These are phyloP conservation scores for Hanseniaspora guilliermondii DNA, from an alignment of 805 yeast species.

Conservation along the genomic window DNA sequence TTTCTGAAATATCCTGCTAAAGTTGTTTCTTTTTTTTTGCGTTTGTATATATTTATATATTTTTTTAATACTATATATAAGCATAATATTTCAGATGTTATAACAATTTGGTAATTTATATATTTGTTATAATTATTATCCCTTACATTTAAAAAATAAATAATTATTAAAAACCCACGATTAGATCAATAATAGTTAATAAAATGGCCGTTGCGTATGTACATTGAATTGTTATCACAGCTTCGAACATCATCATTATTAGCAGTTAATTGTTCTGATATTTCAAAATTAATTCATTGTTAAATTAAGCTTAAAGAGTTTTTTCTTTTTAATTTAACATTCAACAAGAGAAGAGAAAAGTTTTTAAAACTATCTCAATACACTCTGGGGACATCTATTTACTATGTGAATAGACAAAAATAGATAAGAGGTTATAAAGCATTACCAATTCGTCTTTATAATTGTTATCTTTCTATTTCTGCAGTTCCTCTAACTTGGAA, in stretches of 20 bases:
- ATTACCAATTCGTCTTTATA: not conserved
- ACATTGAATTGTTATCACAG: not conserved
- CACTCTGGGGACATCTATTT: slow-evolving; percentile 13
- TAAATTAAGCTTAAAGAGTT: slow-evolving; percentile 1
- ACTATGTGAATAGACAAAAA: slow-evolving; percentile 9
- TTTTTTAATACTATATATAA: not conserved
- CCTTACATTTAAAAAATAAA: too few relatives aligned
- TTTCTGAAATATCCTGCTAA: not conserved
- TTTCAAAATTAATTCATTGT: not conserved
- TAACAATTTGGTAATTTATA: too few relatives aligned
- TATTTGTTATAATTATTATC: too few relatives aligned
- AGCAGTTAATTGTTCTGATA: not conserved
- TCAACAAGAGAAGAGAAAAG: slow-evolving; percentile 14
- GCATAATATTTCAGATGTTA: too few relatives aligned
- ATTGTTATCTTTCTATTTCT: slow-evolving; percentile 23
- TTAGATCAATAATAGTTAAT: slow-evolving; percentile 14
- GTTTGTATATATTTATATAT: not conserved
- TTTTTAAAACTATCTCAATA: slow-evolving; percentile 9
- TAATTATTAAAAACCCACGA: slow-evolving; percentile 14
- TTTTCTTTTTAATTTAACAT: not conserved
- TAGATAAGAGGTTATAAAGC: slow-evolving; percentile 4
- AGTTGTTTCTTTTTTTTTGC: too few relatives aligned
- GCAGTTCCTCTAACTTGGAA: slow-evolving; percentile 30
- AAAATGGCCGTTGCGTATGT: slow-evolving; percentile 32
- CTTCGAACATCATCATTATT: not conserved